Conservation (phyloP, 768 basidiomycete species). For the Lactarius hatsudake region DNA sequence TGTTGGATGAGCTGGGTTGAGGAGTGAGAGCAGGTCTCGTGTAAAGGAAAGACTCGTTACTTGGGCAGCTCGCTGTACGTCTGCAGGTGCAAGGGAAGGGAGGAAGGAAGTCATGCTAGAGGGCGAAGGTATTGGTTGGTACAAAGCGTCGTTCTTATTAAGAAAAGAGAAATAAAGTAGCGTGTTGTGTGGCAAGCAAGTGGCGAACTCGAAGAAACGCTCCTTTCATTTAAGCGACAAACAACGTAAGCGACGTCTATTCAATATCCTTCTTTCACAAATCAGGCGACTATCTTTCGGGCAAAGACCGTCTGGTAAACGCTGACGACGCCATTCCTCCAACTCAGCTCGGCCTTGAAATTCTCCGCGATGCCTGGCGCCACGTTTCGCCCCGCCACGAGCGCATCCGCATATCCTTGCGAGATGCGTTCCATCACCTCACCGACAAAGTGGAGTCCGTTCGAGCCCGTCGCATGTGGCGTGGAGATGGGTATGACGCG, state of each 20-base stretch:
- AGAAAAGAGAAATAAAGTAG: background rate
- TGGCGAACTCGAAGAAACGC: background rate
- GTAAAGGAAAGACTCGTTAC: conserved; percentile 38
- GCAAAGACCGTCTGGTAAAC: conserved; percentile 26
- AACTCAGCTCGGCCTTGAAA: conserved; percentile 16
- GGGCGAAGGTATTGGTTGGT: background rate
- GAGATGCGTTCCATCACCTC: conserved; percentile 8
- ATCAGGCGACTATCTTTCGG: conserved; percentile 3
- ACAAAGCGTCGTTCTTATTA: background rate
- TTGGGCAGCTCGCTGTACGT: conserved; percentile 58
- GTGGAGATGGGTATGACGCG: conserved; percentile 23
- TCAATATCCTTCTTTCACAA: background rate
- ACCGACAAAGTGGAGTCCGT: conserved; percentile 8
- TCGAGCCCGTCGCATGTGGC: background rate
- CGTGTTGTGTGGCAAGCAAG: background rate
- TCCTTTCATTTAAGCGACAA: background rate
- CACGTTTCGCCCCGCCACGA: conserved; percentile 11
- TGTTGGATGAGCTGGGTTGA: conserved; percentile 61
- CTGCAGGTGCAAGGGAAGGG: conserved; percentile 49
- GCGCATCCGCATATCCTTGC: conserved; percentile 14
- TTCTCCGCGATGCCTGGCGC: conserved; percentile 9
- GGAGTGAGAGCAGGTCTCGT: background rate
- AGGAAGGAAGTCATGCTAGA: conserved; percentile 40
- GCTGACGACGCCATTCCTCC: conserved; percentile 5
- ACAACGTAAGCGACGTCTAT: background rate